phyloP scores from a whole-genome alignment of 2,329 filamentous ascomycete genomes.

The Podosphaera fusca region DNA sequence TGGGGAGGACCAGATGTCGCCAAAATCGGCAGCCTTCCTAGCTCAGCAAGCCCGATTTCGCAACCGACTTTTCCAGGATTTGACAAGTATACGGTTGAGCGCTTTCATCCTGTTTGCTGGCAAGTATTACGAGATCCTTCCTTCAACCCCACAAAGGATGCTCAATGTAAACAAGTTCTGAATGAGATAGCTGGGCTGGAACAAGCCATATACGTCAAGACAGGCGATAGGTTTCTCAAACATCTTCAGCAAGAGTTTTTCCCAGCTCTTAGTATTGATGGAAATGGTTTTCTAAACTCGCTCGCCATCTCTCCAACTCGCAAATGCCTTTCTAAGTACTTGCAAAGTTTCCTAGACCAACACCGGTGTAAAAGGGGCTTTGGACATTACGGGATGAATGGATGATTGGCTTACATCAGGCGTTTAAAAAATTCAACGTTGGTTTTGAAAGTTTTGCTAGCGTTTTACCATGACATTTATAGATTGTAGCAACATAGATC shows the following conservation, averaged over 20 bases:
- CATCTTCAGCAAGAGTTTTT: slow-evolving; percentile 42
- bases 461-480: too few species aligned
- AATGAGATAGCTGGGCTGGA: slow-evolving; percentile 72
- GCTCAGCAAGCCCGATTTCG: slow-evolving; percentile 25
- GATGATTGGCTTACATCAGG: too few species aligned
- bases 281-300: slow-evolving; percentile 32
- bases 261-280: slow-evolving; percentile 38
- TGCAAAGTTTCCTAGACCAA: slow-evolving; percentile 31
- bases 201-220: slow-evolving; percentile 76
- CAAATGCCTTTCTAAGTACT: slow-evolving; percentile 39
- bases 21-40: slow-evolving; percentile 28
- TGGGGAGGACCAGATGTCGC: slow-evolving; percentile 76
- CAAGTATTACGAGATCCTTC: slow-evolving; percentile 55
- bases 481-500: too few species aligned
- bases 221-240: slow-evolving; percentile 56
- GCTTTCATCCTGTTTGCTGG: slow-evolving; percentile 81
- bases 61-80: slow-evolving; percentile 58
- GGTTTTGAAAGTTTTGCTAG: too few species aligned
- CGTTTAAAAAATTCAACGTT: too few species aligned
- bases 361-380: too few species aligned
- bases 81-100: slow-evolving; percentile 68
- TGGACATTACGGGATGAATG: too few species aligned
- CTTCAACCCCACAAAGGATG: slow-evolving; percentile 62
- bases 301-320: slow-evolving; percentile 35
- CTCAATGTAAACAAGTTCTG: slow-evolving; percentile 70